Conservation (phyloP, 345 rosid genomes). For the Eucalyptus cladocalyx region DNA sequence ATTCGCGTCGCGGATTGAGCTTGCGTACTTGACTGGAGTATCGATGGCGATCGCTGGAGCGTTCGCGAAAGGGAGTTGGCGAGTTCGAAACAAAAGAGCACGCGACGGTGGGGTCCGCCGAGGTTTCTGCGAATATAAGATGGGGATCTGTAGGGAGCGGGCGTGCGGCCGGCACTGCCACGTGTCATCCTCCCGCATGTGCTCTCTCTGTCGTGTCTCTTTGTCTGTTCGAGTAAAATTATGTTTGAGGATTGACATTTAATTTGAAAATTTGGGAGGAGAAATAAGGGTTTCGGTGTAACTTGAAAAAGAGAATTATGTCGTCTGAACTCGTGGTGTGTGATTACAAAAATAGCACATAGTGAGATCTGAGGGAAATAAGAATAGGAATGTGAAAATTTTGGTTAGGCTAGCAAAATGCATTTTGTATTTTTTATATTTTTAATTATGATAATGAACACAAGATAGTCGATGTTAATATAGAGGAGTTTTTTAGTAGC, state of each 20-base stretch:
- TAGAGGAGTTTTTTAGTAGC: background rate
- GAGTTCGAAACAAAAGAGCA: background rate
- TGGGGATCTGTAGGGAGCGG: background rate
- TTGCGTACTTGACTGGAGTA: background rate
- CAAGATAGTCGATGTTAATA: background rate
- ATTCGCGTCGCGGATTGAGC: background rate
- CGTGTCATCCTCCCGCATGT: background rate
- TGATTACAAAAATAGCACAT: background rate
- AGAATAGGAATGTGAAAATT: background rate
- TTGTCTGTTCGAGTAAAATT: background rate
- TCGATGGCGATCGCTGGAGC: background rate
- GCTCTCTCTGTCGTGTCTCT: background rate
- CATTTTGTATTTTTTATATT: background rate
- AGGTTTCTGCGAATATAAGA: background rate
- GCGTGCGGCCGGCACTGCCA: background rate
- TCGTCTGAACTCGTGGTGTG: background rate
- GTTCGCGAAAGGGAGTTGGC: background rate
- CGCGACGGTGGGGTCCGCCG: background rate
- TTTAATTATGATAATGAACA: background rate
- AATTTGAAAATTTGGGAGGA: background rate
- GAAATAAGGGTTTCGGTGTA: background rate
- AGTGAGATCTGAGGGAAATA: background rate
- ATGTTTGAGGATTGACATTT: background rate
- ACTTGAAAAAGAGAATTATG: background rate
- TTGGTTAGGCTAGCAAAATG: background rate